A percentile compares a stretch with the other conserved stretches of the same genome.
Conservation (phyloP, 306 rosid genomes). For the Lathyrus sativus region DNA sequence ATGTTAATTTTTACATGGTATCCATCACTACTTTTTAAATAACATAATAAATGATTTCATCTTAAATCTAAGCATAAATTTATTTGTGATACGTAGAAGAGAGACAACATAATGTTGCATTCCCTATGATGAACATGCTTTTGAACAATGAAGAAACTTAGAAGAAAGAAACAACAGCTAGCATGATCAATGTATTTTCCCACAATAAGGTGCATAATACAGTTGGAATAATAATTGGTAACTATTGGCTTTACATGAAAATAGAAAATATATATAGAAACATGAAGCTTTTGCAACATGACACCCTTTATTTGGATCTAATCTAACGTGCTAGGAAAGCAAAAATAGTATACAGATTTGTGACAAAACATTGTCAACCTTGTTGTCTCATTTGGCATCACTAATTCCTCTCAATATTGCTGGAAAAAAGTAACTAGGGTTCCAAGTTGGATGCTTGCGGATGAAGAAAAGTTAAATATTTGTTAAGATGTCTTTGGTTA, state of each 20-base stretch:
- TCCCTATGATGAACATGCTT: not conserved
- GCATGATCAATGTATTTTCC: constrained; percentile 44
- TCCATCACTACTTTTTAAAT: not conserved
- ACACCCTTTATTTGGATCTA: constrained; percentile 32
- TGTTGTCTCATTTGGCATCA: constrained; percentile 30
- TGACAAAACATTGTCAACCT: constrained; percentile 24
- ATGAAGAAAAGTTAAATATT: constrained; percentile 17
- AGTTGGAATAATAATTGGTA: constrained; percentile 11
- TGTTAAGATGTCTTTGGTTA: constrained; percentile 9
- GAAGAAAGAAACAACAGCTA: constrained; percentile 34
- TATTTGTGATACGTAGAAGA: constrained; percentile 10
- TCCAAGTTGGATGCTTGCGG: constrained; percentile 28
- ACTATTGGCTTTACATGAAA: constrained; percentile 31
- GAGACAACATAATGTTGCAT: constrained; percentile 23
- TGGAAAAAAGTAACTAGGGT: constrained; percentile 2
- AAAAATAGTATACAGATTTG: constrained; percentile 3
- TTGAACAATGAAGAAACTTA: constrained; percentile 28
- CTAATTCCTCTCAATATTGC: constrained; percentile 1
- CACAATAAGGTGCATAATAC: constrained; percentile 12
- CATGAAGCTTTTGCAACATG: constrained; percentile 33
- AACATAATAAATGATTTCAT: constrained; percentile 7
- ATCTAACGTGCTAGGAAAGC: constrained; percentile 34
- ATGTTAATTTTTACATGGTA: constrained; percentile 15
- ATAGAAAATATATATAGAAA: constrained; percentile 18
- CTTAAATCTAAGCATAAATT: constrained; percentile 18